Percentiles rank a stretch among this genome's conserved stretches.
Evolutionary conservation across 768 basidiomycete genomes (phyloP).

Genomic region (Serpula lacrymans): DNA sequence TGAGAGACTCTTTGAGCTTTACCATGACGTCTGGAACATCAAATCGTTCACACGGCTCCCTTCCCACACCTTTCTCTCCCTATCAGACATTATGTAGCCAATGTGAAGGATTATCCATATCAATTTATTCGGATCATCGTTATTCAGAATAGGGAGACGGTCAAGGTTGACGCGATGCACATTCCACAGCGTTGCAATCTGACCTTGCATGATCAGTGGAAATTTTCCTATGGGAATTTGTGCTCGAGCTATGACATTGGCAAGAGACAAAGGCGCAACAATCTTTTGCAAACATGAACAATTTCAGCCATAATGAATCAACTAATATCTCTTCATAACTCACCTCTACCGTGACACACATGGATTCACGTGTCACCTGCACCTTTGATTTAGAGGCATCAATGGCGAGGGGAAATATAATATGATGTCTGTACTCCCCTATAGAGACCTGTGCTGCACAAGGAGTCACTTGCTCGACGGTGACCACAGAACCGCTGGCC

Average conservation of each 20-base stretch:
- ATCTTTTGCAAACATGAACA: no score
- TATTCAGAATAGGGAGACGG: constrained; percentile 24
- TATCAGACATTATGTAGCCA: not conserved
- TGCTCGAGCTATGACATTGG: not conserved
- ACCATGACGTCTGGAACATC: not conserved
- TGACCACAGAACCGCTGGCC: not conserved
- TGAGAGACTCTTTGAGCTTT: not conserved
- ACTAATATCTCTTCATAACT: not conserved
- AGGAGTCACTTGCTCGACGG: not conserved
- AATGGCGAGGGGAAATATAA: not conserved
- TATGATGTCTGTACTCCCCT: not conserved
- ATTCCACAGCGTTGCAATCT: constrained; percentile 23
- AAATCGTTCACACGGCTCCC: no score
- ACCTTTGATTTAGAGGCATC: not conserved
- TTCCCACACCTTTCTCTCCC: not conserved
- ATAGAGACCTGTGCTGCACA: not conserved
- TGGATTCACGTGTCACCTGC: not conserved
- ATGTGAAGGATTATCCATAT: not conserved
- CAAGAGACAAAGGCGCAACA: not conserved
- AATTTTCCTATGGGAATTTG: not conserved
- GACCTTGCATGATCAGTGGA: not conserved
- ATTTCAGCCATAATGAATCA: no score
- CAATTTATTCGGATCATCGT: not conserved
- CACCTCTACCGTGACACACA: not conserved
- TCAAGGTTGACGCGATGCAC: constrained; percentile 31